Evolutionary conservation across 257 asterid species (phyloP).

Genomic region (Nicotiana knightiana): DNA sequence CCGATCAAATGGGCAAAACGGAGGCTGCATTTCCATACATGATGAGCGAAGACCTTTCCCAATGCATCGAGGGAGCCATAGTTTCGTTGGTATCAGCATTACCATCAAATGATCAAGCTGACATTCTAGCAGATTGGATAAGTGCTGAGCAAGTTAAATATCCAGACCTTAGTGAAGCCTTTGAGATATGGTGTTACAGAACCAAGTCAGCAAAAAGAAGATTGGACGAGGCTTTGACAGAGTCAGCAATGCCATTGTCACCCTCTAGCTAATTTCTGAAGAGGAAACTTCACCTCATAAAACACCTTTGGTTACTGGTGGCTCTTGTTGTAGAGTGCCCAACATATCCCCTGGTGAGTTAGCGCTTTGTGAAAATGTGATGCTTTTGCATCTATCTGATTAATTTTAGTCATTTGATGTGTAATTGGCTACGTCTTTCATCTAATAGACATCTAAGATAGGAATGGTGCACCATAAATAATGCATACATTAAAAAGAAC

Average conservation of each 20-base stretch:
- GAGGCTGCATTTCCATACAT: conserved; percentile 40
- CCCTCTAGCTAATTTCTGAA: conserved; percentile 23
- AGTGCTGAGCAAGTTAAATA: conserved; percentile 38
- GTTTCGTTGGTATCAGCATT: conserved; percentile 59
- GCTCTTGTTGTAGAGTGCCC: not conserved
- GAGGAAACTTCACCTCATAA: not conserved
- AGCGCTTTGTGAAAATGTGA: not conserved
- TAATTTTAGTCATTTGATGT: not conserved
- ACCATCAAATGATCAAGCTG: conserved; percentile 77
- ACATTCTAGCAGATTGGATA: conserved; percentile 72
- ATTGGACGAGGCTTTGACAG: conserved; percentile 38
- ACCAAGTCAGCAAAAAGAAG: conserved; percentile 75
- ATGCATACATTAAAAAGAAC: not conserved
- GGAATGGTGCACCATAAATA: not conserved
- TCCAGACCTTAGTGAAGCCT: conserved; percentile 84
- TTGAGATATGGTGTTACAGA: conserved; percentile 81
- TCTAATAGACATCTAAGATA: not conserved
- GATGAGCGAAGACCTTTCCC: conserved; percentile 67
- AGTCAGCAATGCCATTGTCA: conserved; percentile 24
- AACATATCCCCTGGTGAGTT: not conserved
- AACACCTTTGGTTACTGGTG: not conserved
- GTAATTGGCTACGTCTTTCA: not conserved
- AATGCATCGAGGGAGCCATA: conserved; percentile 70
- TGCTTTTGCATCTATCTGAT: not conserved
- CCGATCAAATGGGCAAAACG: conserved; percentile 31